Base-by-base conservation (phyloP, 2,329 filamentous ascomycete species). In the Arthrobotrys conoides region DNA sequence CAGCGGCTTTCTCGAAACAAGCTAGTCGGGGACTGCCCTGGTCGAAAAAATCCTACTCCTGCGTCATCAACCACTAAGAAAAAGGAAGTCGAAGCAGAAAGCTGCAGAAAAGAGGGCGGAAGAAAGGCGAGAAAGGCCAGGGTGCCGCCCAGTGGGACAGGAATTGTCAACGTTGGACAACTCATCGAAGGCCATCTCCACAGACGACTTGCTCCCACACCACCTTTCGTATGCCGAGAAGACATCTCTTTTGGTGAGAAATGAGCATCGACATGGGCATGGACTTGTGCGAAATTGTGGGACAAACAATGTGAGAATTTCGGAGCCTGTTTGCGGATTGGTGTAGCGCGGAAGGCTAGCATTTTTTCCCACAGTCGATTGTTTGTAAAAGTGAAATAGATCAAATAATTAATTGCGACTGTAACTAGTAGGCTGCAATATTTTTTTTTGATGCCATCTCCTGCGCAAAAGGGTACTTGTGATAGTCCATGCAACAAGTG, bases 1-100 rank as follows among this genome's bases (percentile, higher is more conserved):
- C 71, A 63, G 71, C 55, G 64, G 53, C 63, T 64, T 78, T 78
- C 67, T 78, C 75, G 75, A 76, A 76, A 76, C 71, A 76, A 70
- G 65, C 65, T 64, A 70, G 66, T 63, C 73, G 53, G 57, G 66
- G 63, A 48, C 30, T 48, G 48, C 66, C 67, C 67, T 67, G 55
- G 73, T 71, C 44, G 59, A 66, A 55, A 63, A 69, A 71, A 71
- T 69, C 61, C 68, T 68, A 57, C 68, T 72, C 68, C 75, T 78
- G 75, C 75, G 75, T 78, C 75, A 78, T 78, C 68, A 46, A 59
- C 55, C 72, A 63, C 72, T 67, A 59, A 55, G 46, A 63, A 68
- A 71, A 68, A 72, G 75, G 68, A 78, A 63, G 55, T 72, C 33
- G 68, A 71, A 33, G 67, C 38, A 33, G 65, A 71, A 22, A 22